A percentile compares a stretch with the other conserved stretches of the same genome.
phyloP scores from a whole-genome alignment of 345 rosid species.

The Salix koriyanagi region DNA sequence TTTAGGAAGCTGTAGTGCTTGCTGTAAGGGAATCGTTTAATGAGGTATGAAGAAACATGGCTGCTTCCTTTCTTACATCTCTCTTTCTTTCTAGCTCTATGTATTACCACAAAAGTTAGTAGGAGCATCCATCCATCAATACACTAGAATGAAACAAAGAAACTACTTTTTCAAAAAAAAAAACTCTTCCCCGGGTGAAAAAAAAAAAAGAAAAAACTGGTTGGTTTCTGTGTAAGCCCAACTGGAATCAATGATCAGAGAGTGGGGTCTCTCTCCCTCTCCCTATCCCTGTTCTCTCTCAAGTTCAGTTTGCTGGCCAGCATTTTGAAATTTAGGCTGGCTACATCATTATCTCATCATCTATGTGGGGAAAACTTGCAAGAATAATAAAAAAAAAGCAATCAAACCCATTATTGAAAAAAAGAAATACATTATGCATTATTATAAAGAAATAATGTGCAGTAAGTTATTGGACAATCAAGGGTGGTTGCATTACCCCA shows the following conservation, averaged over 20 bases:
- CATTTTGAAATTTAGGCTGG: slow-evolving; percentile 37
- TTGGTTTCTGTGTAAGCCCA: slow-evolving; percentile 43
- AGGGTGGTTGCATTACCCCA: too few species aligned
- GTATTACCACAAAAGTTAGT: slow-evolving; percentile 1
- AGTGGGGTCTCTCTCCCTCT: slow-evolving; percentile 25
- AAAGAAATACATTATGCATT: slow-evolving; percentile 13
- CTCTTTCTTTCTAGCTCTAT: slow-evolving; percentile 22
- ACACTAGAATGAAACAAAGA: slow-evolving; percentile 30
- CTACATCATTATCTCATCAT: slow-evolving; percentile 82
- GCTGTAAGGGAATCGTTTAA: slow-evolving; percentile 41
- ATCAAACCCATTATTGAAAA: slow-evolving; percentile 25
- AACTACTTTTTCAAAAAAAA: slow-evolving; percentile 24
- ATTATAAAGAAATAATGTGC: background rate
- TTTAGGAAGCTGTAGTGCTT: slow-evolving; percentile 29
- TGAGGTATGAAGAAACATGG: slow-evolving; percentile 39
- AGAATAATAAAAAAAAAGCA: slow-evolving; percentile 19
- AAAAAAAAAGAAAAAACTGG: slow-evolving; percentile 5
- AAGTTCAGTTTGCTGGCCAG: slow-evolving; percentile 25
- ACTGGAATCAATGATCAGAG: slow-evolving; percentile 54
- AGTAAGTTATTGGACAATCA: too few species aligned
- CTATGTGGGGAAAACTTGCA: slow-evolving; percentile 39
- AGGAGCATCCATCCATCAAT: too few species aligned
- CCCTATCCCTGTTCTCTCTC: slow-evolving; percentile 16
- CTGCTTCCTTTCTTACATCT: slow-evolving; percentile 22
- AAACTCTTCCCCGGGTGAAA: slow-evolving; percentile 14